Base-by-base conservation (phyloP, 2,329 filamentous ascomycete species). In the Elsinoe perseae region DNA sequence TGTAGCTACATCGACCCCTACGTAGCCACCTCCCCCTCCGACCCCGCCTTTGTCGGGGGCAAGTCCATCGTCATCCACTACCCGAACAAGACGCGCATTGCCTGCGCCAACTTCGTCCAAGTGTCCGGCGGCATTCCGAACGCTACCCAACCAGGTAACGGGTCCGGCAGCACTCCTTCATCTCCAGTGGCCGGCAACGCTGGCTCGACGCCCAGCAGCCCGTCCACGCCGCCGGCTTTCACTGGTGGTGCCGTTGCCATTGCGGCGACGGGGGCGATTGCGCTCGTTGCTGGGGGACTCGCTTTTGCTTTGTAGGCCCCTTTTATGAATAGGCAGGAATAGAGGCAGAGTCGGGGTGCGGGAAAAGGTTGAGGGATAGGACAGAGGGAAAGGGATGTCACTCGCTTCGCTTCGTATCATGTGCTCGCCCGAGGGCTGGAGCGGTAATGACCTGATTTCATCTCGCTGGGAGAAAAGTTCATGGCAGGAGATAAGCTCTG, bases 51-150 rank as follows among this genome's bases (percentile, higher is more conserved):
- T 67, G 73, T 82, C 57, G 79, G 79, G 50, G 75, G 79, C 63
- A 71, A 75, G 42, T 79, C 75, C 46, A 65, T 82, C 56, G 80
- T 82, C 40, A 66, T 83, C 38, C 79, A 82, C 62, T 70, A 69
- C 46, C 66, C 72, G 52, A 78, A 82, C 68, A 74, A 73, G 61
- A 78, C 75, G 6, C 75, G 77, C 60, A 71, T 82, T 62, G 75
- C 76, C 27, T 83, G 80, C 69, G 80, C 76, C 43, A 56, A 56
- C 53, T 36, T 56, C 12, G 28, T 36, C 18, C 53, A 56, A 30
- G 18, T 56, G 14, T 21, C 36, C 14, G 27, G 18, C 28, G 53
- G 53, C 40, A 46, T 42, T 20, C 18, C 20, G 16, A 46, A 42
- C 36, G 18, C 40, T 10, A 46, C 40, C 42, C 12, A 21, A 9